A percentile compares a stretch with the other conserved stretches of the same genome.
Conservation (phyloP, 192 early-diverging fungal genomes). For the Entomortierella beljakovae region DNA sequence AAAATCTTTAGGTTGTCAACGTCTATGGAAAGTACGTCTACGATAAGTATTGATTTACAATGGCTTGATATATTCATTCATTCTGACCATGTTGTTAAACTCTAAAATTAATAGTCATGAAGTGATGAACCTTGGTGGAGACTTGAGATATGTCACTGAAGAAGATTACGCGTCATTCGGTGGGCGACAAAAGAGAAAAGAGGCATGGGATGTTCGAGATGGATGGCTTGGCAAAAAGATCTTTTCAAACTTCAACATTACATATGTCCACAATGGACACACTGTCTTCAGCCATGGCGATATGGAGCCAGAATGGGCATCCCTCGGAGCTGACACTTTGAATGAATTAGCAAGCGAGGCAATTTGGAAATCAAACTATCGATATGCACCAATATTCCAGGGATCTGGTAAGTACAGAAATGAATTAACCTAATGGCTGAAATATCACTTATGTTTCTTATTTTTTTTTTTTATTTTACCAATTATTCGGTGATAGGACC, state of each 20-base stretch:
- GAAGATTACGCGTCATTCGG: constrained; percentile 51
- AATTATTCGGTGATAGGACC: constrained; percentile 34
- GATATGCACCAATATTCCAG: constrained; percentile 37
- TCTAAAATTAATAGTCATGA: constrained; percentile 34
- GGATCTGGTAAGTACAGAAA: constrained; percentile 14
- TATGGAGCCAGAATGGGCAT: constrained; percentile 45
- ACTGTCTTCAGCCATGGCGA: constrained; percentile 44
- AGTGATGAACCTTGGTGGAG: constrained; percentile 49
- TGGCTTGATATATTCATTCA: background rate
- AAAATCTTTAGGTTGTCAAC: constrained; percentile 36
- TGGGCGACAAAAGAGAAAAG: constrained; percentile 26
- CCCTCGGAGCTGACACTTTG: constrained; percentile 26
- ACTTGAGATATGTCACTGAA: constrained; percentile 41
- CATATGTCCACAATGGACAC: constrained; percentile 37
- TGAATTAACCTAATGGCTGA: background rate
- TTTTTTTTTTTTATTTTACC: background rate
- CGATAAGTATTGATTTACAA: background rate
- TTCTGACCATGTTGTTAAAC: background rate
- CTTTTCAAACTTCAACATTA: constrained; percentile 45
- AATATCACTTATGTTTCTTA: background rate
- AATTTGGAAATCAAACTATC: constrained; percentile 30
- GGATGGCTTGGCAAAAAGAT: constrained; percentile 44
- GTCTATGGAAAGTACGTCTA: constrained; percentile 45
- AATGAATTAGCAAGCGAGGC: constrained; percentile 21
- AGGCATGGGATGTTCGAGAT: constrained; percentile 39